Evolutionary conservation across 805 yeast genomes (phyloP).

Genomic region (Kuraishia hungarica): DNA sequence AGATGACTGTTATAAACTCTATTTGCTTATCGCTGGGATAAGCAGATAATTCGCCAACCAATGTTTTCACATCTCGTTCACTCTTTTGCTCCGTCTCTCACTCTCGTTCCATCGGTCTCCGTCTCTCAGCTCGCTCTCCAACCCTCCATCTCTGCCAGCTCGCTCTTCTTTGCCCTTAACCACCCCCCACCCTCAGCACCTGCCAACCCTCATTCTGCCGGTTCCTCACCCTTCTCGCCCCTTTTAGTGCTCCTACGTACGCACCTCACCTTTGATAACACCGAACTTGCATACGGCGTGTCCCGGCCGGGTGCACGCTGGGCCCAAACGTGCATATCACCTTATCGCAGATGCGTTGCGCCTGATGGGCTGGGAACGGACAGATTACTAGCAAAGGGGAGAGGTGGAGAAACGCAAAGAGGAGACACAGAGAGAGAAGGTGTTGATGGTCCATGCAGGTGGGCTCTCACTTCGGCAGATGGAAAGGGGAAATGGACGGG

Average conservation of each 20-base stretch:
- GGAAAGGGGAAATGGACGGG: no score
- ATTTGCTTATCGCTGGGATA: not conserved
- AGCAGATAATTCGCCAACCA: not conserved
- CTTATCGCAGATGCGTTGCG: not conserved
- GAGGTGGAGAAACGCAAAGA: not conserved
- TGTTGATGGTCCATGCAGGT: not conserved
- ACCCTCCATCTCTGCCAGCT: not conserved
- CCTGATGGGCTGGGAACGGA: not conserved
- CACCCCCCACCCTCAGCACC: not conserved
- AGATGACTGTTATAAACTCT: not conserved
- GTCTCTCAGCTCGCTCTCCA: not conserved
- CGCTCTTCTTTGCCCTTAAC: not conserved
- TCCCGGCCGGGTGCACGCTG: not conserved
- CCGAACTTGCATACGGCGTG: not conserved
- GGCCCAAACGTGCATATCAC: not conserved
- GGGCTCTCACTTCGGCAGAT: not conserved
- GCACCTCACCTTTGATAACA: not conserved
- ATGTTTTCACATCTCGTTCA: not conserved
- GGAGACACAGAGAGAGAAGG: not conserved
- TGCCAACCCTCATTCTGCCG: not conserved
- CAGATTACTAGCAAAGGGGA: not conserved
- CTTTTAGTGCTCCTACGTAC: no score
- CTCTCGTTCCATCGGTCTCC: not conserved
- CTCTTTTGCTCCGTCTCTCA: not conserved
- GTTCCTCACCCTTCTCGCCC: no score